Evolutionary conservation across 768 basidiomycete genomes (phyloP).

Genomic region (Mycena chlorophos): DNA sequence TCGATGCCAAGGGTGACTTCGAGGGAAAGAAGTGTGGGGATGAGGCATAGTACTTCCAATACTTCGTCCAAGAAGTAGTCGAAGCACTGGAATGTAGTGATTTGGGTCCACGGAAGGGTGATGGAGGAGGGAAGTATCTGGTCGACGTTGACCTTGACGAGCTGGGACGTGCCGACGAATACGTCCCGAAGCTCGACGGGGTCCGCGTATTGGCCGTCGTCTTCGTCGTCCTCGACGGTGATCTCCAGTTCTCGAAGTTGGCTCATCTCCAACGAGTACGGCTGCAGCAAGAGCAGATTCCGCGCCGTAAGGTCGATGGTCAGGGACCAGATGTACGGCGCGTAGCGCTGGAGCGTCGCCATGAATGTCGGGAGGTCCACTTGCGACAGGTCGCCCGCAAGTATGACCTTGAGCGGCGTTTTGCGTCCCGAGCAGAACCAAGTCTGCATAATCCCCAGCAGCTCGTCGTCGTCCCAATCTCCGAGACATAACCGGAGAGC

Average conservation of each 20-base stretch:
- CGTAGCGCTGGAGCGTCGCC: not conserved
- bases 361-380: not conserved
- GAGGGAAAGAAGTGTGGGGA: not conserved
- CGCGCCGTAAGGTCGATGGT: not conserved
- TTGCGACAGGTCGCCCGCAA: not conserved
- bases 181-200: not conserved
- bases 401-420: not conserved
- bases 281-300: not conserved
- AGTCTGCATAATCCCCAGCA: not conserved
- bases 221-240: not conserved
- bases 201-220: not conserved
- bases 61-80: not conserved
- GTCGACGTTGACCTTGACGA: not conserved
- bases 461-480: not conserved
- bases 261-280: not conserved
- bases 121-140: not conserved
- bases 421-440: not conserved
- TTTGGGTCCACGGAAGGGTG: not conserved
- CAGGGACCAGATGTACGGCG: not conserved
- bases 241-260: not conserved
- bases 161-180: not conserved
- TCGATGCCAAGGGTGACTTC: constrained; percentile 1
- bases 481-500: not conserved
- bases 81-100: not conserved
- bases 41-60: not conserved